Evolutionary conservation across 371 early-diverging fungal genomes (phyloP).

Genomic region (Rhizopus sp.): DNA sequence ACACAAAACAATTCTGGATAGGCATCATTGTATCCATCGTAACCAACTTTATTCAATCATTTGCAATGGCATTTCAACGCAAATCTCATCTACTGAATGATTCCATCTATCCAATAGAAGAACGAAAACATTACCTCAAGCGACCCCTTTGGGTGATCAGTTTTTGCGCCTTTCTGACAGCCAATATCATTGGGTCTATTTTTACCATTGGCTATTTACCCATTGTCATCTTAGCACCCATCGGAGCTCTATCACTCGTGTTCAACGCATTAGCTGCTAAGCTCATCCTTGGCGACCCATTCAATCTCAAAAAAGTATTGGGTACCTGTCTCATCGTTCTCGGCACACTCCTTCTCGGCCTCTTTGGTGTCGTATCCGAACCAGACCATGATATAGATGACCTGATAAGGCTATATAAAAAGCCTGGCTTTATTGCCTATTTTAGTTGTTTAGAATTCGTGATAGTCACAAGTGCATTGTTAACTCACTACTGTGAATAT

Average conservation of each 20-base stretch:
- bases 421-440: slow-evolving; percentile 73
- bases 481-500: slow-evolving; percentile 54
- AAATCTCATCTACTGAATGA: slow-evolving; percentile 68
- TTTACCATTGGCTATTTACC: slow-evolving; percentile 81
- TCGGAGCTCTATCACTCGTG: slow-evolving; percentile 78
- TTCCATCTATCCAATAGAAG: slow-evolving; percentile 53
- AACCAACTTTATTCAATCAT: slow-evolving; percentile 52
- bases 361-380: slow-evolving; percentile 78
- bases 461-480: slow-evolving; percentile 53
- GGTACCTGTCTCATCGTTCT: slow-evolving; percentile 72
- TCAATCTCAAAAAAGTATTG: slow-evolving; percentile 31
- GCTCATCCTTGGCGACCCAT: slow-evolving; percentile 65
- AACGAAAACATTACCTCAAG: slow-evolving; percentile 49
- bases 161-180: slow-evolving; percentile 64
- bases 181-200: slow-evolving; percentile 72
- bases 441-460: slow-evolving; percentile 62
- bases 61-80: slow-evolving; percentile 76
- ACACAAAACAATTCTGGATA: slow-evolving; percentile 36
- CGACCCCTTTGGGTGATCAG: slow-evolving; percentile 44
- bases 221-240: slow-evolving; percentile 81
- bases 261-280: slow-evolving; percentile 80
- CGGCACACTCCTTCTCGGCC: slow-evolving; percentile 72
- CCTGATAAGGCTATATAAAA: slow-evolving; percentile 67
- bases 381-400: slow-evolving; percentile 74
- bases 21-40: slow-evolving; percentile 44